These are phyloP conservation scores for Isatis tinctoria DNA, from an alignment of 345 rosid genomes.

Conservation along the genomic window DNA sequence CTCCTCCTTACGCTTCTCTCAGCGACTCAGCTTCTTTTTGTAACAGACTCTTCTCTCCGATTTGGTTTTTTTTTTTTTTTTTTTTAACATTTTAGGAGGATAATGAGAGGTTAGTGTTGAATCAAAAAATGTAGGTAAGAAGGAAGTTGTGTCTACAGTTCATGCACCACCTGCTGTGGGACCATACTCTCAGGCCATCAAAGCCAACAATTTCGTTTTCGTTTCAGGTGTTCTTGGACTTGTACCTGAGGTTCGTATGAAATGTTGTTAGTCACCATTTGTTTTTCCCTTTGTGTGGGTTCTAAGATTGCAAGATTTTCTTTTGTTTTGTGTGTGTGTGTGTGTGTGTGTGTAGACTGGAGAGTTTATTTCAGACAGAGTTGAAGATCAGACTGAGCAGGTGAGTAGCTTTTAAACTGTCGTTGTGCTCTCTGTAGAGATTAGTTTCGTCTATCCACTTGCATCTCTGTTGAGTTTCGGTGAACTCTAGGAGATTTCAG, in stretches of 20 bases:
- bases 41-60: neutral
- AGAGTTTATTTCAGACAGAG: slow-evolving; percentile 55
- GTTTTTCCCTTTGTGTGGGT: neutral
- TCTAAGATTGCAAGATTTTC: slow-evolving; percentile 3
- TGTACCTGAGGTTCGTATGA: slow-evolving; percentile 65
- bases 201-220: slow-evolving; percentile 67
- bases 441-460: slow-evolving; percentile 13
- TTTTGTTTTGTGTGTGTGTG: slow-evolving; percentile 9
- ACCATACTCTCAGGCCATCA: slow-evolving; percentile 91
- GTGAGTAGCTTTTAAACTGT: slow-evolving; percentile 33
- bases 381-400: slow-evolving; percentile 90
- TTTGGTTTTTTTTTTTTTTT: neutral
- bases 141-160: slow-evolving; percentile 69
- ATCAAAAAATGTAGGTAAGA: slow-evolving; percentile 39
- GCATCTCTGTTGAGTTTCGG: neutral
- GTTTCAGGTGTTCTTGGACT: slow-evolving; percentile 87
- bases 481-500: no score
- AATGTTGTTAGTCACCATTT: neutral
- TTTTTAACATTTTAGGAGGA: neutral
- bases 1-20: slow-evolving; percentile 39
- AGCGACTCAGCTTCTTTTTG: slow-evolving; percentile 30
- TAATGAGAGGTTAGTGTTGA: slow-evolving; percentile 5
- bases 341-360: slow-evolving; percentile 72
- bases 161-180: slow-evolving; percentile 96
- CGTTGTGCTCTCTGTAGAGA: neutral